Percentiles rank a stretch among this genome's conserved stretches.
phyloP scores from a whole-genome alignment of 139 green algal genomes.

The Closterium sp. region DNA sequence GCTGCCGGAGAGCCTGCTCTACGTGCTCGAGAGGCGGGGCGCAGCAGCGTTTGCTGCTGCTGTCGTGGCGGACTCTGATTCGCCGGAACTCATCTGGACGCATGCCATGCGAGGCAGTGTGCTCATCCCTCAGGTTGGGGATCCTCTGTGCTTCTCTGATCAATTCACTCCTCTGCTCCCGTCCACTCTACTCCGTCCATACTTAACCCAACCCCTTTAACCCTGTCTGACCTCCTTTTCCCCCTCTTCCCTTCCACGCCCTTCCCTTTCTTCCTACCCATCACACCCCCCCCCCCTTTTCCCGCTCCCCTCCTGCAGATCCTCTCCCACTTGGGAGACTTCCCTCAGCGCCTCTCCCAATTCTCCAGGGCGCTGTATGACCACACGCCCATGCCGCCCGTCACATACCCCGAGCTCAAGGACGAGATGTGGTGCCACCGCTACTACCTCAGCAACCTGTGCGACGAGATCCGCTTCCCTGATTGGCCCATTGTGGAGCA shows the following conservation, averaged over 20 bases:
- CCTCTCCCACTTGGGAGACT: constrained; percentile 51
- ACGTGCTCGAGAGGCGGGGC: constrained; percentile 68
- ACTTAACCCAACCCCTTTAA: too few species aligned
- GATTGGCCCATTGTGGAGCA: constrained; percentile 81
- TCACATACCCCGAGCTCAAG: constrained; percentile 83
- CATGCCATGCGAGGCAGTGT: constrained; percentile 75
- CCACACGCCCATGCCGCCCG: constrained; percentile 82
- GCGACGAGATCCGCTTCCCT: constrained; percentile 72
- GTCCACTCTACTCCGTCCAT: too few species aligned
- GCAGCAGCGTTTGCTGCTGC: constrained; percentile 70
- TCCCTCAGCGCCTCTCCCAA: constrained; percentile 61
- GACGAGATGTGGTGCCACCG: constrained; percentile 86
- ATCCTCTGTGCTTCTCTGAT: too few species aligned
- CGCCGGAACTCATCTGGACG: constrained; percentile 92
- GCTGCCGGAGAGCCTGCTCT: constrained; percentile 87
- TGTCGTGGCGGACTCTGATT: constrained; percentile 78
- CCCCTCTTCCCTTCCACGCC: too few species aligned
- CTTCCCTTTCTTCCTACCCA: neutral
- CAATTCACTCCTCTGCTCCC: too few species aligned
- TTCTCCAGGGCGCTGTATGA: constrained; percentile 71
- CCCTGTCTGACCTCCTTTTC: too few species aligned
- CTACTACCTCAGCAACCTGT: constrained; percentile 93
- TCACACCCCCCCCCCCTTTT: too few species aligned
- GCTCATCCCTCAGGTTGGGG: constrained; percentile 73
- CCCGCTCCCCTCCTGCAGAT: neutral